Evolutionary conservation across 2,329 filamentous ascomycete genomes (phyloP).

Genomic region (Claviceps sp.): DNA sequence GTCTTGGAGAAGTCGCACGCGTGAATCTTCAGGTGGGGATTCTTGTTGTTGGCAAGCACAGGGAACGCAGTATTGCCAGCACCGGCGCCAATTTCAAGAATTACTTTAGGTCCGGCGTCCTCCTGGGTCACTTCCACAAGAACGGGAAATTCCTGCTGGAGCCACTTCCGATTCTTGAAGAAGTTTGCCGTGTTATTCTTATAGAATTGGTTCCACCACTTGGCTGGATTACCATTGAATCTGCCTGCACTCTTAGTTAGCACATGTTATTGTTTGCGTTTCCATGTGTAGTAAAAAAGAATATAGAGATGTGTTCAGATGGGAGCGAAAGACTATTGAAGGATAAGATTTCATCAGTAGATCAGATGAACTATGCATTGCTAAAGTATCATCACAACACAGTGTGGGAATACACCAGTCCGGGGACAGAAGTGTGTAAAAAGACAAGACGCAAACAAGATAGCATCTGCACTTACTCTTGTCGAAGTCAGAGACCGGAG

Average conservation of each 20-base stretch:
- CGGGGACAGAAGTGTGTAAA: background rate
- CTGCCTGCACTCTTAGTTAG: constrained; percentile 43
- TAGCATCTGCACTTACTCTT: constrained; percentile 43
- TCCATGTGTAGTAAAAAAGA: background rate
- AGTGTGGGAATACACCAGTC: constrained; percentile 7
- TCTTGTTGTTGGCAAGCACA: constrained; percentile 71
- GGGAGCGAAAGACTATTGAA: constrained; percentile 55
- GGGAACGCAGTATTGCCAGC: constrained; percentile 96
- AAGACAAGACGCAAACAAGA: background rate
- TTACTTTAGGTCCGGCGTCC: constrained; percentile 52
- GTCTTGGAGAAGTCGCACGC: constrained; percentile 95
- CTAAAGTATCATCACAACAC: constrained; percentile 42
- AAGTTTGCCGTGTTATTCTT: constrained; percentile 96
- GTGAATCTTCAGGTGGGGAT: constrained; percentile 69
- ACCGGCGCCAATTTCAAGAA: constrained; percentile 88
- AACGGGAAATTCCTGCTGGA: constrained; percentile 89
- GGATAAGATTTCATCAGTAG: constrained; percentile 44
- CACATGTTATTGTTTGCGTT: constrained; percentile 5
- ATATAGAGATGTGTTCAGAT: constrained; percentile 37
- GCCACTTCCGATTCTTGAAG: constrained; percentile 97
- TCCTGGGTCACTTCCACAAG: constrained; percentile 61
- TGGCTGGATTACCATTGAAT: constrained; percentile 82
- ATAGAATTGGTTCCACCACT: constrained; percentile 98
- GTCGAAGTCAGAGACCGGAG: constrained; percentile 87
- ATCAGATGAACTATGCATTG: constrained; percentile 62